Evolutionary conservation across 441 rosid species (phyloP), one percentile per base, ranked within the genome.

Genomic region (Gossypium gossypioides): DNA sequence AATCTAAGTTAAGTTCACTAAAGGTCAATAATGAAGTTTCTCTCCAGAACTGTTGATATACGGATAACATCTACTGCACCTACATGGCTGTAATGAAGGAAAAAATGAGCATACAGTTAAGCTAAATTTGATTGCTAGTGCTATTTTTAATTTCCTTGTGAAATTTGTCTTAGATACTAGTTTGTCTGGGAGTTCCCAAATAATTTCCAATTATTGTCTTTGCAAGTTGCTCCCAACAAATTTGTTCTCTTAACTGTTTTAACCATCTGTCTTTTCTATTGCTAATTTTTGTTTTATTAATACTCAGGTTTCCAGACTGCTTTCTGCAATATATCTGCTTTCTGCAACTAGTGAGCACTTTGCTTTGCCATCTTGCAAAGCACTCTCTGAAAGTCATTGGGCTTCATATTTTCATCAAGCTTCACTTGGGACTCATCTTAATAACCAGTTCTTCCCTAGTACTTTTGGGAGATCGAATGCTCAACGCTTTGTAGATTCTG

Each of bases 361-460:
- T 74, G 71, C 85, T 73, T 78, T 88, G 71, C 65, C 85, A 57
- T 76, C 83, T 54, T 72, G 81, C 82, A 84, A 86, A 57, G 85
- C 58, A 69, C 85, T 89, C 32, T 86, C 96, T 71, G 88, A 85
- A 82, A 87, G 91, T 79, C 89, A 88, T 9, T 95, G 95, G 99
- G 98, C 95, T 79, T 86, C 97, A 70, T 89, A 78, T 86, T 95
- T 91, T 73, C 98, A 95, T 85, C 98, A 95, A 86, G 96, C 96
- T 77, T 92, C 98, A 61, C 79, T 95, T 80, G 93, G 97, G 63
- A 84, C 89, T 70, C 88, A 89, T 80, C 82, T 85, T 68, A 91
- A 83, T 74, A 74, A 80, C 79, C 89, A 85, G 74, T 88, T 91
- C 82, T 81, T 86, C 77, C 79, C 86, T 57, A 86, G 80, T 72